Conservation (phyloP, 768 basidiomycete genomes). For the Piloderma croceum region DNA sequence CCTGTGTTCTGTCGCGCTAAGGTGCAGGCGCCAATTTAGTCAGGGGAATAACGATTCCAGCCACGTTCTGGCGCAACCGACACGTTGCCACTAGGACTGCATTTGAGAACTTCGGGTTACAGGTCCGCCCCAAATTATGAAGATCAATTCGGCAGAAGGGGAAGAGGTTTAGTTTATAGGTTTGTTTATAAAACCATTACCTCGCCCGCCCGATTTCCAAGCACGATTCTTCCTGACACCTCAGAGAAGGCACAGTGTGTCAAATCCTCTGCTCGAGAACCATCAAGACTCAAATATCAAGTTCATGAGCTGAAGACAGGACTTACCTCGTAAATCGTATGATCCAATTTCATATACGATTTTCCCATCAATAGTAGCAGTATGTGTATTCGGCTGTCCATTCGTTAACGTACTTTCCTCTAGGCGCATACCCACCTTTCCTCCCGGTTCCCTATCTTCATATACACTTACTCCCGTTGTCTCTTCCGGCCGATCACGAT, state of each 20-base stretch:
- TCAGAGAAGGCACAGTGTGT: slow-evolving; percentile 43
- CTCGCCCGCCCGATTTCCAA: slow-evolving; percentile 38
- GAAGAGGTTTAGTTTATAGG: no score
- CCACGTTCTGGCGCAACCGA: no score
- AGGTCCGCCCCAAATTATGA: no score
- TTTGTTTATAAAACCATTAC: slow-evolving; percentile 14
- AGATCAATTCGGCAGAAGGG: no score
- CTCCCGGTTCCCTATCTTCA: no score
- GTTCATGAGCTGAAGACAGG: background rate
- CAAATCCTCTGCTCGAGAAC: slow-evolving; percentile 33
- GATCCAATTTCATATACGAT: slow-evolving; percentile 15
- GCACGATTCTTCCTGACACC: slow-evolving; percentile 35
- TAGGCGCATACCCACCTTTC: background rate
- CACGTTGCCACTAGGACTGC: no score
- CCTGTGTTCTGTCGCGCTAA: no score
- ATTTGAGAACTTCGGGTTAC: no score
- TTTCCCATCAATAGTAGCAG: slow-evolving; percentile 8
- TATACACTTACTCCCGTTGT: background rate
- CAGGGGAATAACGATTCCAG: no score
- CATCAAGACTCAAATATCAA: background rate
- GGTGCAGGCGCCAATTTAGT: no score
- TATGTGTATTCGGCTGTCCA: background rate
- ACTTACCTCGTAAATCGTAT: slow-evolving; percentile 26
- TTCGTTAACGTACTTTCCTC: background rate
- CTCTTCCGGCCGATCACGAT: background rate